phyloP scores from a whole-genome alignment of 371 early-diverging fungal genomes.

The Circinella umbellata region DNA sequence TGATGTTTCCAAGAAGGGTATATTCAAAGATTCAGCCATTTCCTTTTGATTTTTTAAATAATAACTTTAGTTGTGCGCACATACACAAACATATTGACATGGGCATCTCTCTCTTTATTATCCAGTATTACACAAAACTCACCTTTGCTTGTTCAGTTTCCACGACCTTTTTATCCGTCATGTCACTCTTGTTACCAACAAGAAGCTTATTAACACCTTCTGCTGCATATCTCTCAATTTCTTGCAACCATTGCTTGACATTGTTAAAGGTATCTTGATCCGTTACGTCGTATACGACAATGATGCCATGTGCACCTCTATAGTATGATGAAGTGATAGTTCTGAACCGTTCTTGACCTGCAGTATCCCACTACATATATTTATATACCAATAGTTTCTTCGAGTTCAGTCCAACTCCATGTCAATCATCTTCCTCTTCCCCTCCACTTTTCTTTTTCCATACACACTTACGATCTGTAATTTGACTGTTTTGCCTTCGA shows the following conservation, averaged over 20 bases:
- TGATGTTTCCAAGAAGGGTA: conserved; percentile 93
- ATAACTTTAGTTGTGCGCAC: too few relatives aligned
- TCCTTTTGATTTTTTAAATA: conserved; percentile 45
- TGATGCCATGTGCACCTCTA: conserved; percentile 98
- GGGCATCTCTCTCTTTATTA: too few relatives aligned
- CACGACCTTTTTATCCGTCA: conserved; percentile 87
- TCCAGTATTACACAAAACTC: conserved; percentile 10
- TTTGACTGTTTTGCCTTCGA: conserved; percentile 98
- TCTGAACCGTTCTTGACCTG: conserved; percentile 99
- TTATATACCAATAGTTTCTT: neutral
- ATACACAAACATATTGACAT: too few relatives aligned
- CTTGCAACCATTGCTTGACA: conserved; percentile 95
- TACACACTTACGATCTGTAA: conserved; percentile 86
- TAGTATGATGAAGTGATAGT: conserved; percentile 99
- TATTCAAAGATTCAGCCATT: conserved; percentile 82
- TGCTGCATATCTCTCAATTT: conserved; percentile 81
- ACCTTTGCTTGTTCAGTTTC: conserved; percentile 74
- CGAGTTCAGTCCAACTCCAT: neutral
- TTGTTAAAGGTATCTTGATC: conserved; percentile 94
- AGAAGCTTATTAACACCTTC: conserved; percentile 93
- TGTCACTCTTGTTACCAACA: conserved; percentile 99
- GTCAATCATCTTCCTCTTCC: neutral
- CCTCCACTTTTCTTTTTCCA: too few relatives aligned
- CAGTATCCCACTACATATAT: conserved; percentile 93
- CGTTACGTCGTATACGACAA: conserved; percentile 99